phyloP scores from a whole-genome alignment of 345 rosid species.

The Rhizophora mangle region DNA sequence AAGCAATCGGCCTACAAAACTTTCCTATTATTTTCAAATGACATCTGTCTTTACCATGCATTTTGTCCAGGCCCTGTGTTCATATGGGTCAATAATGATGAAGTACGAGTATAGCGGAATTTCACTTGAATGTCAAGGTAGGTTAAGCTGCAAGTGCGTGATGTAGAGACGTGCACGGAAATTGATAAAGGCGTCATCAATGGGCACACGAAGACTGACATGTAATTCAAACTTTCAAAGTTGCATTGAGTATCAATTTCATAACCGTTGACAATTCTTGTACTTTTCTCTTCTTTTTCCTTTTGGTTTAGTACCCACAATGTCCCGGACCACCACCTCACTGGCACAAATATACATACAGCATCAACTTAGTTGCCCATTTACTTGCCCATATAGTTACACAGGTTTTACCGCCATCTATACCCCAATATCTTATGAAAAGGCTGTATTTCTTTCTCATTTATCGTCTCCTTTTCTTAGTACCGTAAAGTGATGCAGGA shows the following conservation, averaged over 20 bases:
- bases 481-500: constrained; percentile 23
- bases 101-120: not conserved
- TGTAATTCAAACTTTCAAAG: constrained; percentile 34
- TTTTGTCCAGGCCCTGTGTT: not conserved
- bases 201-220: constrained; percentile 15
- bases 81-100: not conserved
- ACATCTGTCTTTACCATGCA: not conserved
- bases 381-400: constrained; percentile 31
- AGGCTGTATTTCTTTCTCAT: constrained; percentile 28
- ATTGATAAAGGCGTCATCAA: constrained; percentile 40
- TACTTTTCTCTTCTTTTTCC: constrained; percentile 1
- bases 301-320: constrained; percentile 33
- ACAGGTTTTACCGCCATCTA: constrained; percentile 19
- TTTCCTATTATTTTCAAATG: not conserved
- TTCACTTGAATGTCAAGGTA: constrained; percentile 2
- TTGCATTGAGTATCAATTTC: constrained; percentile 30
- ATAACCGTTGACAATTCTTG: constrained; percentile 50
- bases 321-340: constrained; percentile 55
- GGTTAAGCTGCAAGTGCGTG: constrained; percentile 15
- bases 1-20: too few species aligned
- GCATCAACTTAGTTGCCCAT: constrained; percentile 40
- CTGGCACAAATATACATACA: constrained; percentile 45
- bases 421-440: constrained; percentile 26
- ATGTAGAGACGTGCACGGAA: constrained; percentile 40
- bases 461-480: constrained; percentile 1